Conservation (phyloP, 768 basidiomycete species). For the Boletus barrowsii region DNA sequence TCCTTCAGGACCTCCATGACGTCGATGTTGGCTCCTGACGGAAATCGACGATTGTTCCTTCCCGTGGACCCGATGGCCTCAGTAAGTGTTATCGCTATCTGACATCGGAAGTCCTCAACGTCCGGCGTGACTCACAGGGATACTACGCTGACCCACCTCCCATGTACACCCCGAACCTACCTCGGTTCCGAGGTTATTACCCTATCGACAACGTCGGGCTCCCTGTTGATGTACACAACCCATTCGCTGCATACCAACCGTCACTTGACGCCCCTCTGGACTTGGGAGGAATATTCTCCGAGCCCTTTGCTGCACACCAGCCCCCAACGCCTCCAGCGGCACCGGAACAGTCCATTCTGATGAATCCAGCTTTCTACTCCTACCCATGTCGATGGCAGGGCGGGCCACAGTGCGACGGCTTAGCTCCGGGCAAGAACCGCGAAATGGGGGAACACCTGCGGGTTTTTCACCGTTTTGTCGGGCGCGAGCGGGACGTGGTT, state of each 20-base stretch:
- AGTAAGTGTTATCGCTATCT: slow-evolving; percentile 8
- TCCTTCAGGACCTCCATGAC: slow-evolving; percentile 6
- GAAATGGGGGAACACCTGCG: slow-evolving; percentile 30
- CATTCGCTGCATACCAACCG: background rate
- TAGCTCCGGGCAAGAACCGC: slow-evolving; percentile 28
- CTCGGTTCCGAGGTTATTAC: background rate
- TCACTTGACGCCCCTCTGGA: background rate
- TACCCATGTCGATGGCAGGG: slow-evolving; percentile 23
- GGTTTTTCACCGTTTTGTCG: slow-evolving; percentile 17
- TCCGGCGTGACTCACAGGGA: slow-evolving; percentile 5
- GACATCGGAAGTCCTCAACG: background rate
- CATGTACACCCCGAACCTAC: background rate
- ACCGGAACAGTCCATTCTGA: background rate
- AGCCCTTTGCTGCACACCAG: slow-evolving; percentile 1
- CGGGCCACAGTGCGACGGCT: slow-evolving; percentile 21
- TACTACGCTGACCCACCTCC: background rate
- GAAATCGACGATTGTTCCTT: background rate
- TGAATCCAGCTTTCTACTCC: slow-evolving; percentile 4
- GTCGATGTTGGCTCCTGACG: background rate
- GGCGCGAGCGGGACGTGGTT: slow-evolving; percentile 26
- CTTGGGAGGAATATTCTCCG: background rate
- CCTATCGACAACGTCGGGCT: background rate
- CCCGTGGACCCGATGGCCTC: background rate
- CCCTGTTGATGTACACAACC: background rate
- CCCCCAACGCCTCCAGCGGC: slow-evolving; percentile 15